phyloP scores from a whole-genome alignment of 164 flowering plant genomes.

The Akebia trifoliata region DNA sequence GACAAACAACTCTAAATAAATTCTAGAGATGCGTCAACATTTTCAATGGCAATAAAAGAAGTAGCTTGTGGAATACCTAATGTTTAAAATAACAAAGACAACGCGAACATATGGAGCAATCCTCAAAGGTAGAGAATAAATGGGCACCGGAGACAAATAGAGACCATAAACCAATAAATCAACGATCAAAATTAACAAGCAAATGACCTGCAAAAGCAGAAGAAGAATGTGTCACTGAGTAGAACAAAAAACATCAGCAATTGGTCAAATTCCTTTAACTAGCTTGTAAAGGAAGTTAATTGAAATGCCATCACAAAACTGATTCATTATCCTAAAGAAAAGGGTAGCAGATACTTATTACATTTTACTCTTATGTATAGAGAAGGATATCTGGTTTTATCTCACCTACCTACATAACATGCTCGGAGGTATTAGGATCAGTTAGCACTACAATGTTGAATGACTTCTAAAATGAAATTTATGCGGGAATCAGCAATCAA shows the following conservation, averaged over 20 bases:
- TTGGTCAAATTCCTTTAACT: background rate
- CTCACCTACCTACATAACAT: too few species aligned
- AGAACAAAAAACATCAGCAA: conserved; percentile 4
- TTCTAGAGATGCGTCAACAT: background rate
- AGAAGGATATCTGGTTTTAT: background rate
- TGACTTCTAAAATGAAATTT: background rate
- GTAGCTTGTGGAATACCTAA: conserved; percentile 42
- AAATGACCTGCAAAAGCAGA: conserved; percentile 50
- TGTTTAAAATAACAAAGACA: conserved; percentile 54
- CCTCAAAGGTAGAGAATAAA: conserved; percentile 68
- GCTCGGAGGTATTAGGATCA: too few species aligned
- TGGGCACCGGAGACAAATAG: conserved; percentile 56
- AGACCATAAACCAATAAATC: conserved; percentile 59
- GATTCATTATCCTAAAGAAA: too few species aligned
- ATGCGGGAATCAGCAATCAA: background rate
- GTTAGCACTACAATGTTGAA: too few species aligned
- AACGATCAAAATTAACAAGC: conserved; percentile 54
- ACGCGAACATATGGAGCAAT: conserved; percentile 85
- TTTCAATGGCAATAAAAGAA: background rate
- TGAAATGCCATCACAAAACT: too few species aligned
- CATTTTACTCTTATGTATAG: background rate
- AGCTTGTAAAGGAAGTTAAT: background rate
- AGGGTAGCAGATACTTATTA: too few species aligned
- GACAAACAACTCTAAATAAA: background rate
- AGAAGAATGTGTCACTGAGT: background rate